Evolutionary conservation across 495 filamentous ascomycete species (phyloP), one percentile per base, ranked within the genome.

Genomic region (Collariella sp.): DNA sequence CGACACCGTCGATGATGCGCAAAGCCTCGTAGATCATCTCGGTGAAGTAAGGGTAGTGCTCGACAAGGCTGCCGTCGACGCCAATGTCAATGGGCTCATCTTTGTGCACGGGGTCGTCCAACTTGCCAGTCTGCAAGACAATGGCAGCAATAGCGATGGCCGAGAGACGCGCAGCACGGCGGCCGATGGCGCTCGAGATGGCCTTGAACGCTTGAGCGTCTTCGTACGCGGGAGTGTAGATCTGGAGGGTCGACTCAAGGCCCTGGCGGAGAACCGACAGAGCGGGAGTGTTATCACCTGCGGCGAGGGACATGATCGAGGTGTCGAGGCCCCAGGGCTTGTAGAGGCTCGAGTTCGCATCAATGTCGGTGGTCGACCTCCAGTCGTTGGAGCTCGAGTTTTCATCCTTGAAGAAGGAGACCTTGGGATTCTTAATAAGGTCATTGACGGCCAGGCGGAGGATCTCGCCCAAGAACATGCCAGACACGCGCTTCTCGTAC

Each of bases 391-490:
- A 69, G 57, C 68, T 75, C n/a, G 79, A 82, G 62, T 83, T 75
- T 29, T 78, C 80, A 61, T 87, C 77, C 54, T 77, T 77, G 79
- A 95, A 89, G 29, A 95, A 72, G 10, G 79, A 72, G 13, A 84
- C 64, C 0, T 73, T 61, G 10, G 81, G 63, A 55, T 86, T 77
- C 52, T 83, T 73, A 55, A 88, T 68, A 65, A 91, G 70, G 33
- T 79, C 72, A 18, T 90, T 62, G 24, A 96, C 68, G 26, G 83
- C 84, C 29, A 86, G 80, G 10, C 93, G 87, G 35, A 96, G 74
- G 54, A 98, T 91, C 67, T 98, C 93, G 50, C 93, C 93, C 19
- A 98, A 69, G 77, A 97, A 98, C 93, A 98, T 98, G 70, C 93
- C 93, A 0, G 87, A 93, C 35, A 98, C 84, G 45, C 93, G 86